Base-by-base conservation (phyloP, 2,329 filamentous ascomycete genomes). In the Saccharata proteae region DNA sequence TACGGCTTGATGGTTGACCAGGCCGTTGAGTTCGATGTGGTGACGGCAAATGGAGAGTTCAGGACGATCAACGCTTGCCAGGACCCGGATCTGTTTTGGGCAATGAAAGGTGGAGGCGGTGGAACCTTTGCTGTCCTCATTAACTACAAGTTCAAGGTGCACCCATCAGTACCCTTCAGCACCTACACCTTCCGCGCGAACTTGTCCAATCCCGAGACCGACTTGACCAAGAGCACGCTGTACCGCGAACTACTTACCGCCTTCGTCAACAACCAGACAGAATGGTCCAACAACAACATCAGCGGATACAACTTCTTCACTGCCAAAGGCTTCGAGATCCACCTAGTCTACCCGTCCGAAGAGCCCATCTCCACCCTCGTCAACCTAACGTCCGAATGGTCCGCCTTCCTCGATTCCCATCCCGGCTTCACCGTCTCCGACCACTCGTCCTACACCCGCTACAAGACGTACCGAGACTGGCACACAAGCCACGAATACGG, bases 1-100 rank as follows among this genome's bases (percentile, higher is more conserved):
- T 53, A 57, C 17, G 57, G 55, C 1, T 49, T 58, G 44, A 52
- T 48, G 18, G 46, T 50, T 18, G 52, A 58, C 27, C 47, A 51
- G 13, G 43, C 49, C 3, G 41, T 59, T 7, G 49, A 51, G 3
- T 55, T 53, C 30, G 48, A 54, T n/a, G 48, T 52, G 5, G 46
- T 60, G 10, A 58, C 54, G 3, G 52, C 54, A 4, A 40, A 52
- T 20, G 55, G 55, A n/a, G 38, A 50, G n/a, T 38, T 49, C 8
- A 38, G 43, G n/a, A 46, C 40, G 2, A 48, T 45, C 24, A 55
- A 52, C 14, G 46, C 47, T 0, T 38, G 47, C 4, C 38, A 47
- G 20, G 55, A 59, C 11, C 24, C 51, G 0, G 55, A 58, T 29
- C 47, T 59, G 3, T 59, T 49, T 36, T 48, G 47, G 46, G 42